Evolutionary conservation across 2,329 filamentous ascomycete genomes (phyloP), one percentile per base, ranked within the genome.

Genomic region (Calonectria pauciramosa): DNA sequence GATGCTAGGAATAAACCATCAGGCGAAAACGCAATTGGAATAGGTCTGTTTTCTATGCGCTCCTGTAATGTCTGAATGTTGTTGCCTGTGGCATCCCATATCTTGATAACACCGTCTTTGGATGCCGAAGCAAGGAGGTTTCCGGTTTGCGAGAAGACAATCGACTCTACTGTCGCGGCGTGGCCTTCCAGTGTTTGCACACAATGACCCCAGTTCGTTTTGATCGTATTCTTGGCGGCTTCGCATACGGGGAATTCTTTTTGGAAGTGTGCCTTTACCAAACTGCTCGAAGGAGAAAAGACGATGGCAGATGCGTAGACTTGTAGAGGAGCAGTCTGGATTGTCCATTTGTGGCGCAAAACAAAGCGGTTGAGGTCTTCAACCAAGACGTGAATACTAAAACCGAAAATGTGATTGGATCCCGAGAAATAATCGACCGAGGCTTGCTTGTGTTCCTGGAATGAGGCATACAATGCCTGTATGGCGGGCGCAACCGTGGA

Each of bases 261-360:
- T 34, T 0, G 1, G 30, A 67, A 73, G 4, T 47, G 23, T 1
- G 23, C 8, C 51, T 60, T 63, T 9, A 67, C 44, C 3, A 74
- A 2, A 34, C 72, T 76, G 3, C 20, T 2, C 5, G 44, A 26
- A 11, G 75, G 72, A 30, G 65, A 72, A 14, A 76, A 76, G 0
- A 73, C 14, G 16, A 76, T 64, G 1, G 73, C 72, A 76, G 74
- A 70, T 9, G 10, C 23, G 20, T 76, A 74, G 13, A 64, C 44
- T 23, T 76, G 68, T 1, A 76, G 54, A 18, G 67, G 54, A 34
- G 68, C 65, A 7, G 41, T 26, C 20, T 38, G 30, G 23, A 74
- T 65, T 0, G 18, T 2, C 1, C 32, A 6, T 9, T 28, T 34
- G 2, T 59, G 26, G 18, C 10, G 28, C 1, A 20, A 18, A 7